phyloP scores from a whole-genome alignment of 2,329 filamentous ascomycete genomes.

The Fusarium mangiferae region DNA sequence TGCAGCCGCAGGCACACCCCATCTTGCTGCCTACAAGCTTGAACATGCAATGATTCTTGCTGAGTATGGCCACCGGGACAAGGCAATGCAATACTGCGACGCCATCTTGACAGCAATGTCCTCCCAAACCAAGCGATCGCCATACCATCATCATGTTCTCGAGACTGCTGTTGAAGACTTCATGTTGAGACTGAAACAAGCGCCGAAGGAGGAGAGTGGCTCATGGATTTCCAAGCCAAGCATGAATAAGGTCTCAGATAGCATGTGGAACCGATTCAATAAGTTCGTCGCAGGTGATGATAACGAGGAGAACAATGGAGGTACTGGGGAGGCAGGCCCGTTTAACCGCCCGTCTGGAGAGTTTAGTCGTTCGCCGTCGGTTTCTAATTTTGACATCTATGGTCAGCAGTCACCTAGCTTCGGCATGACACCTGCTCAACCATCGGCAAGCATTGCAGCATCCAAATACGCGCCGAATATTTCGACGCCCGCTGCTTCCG shows the following conservation, averaged over 20 bases:
- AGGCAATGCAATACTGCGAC: conserved; percentile 93
- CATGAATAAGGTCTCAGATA: conserved; percentile 94
- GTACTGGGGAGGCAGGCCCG: conserved; percentile 75
- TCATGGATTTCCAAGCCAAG: conserved; percentile 96
- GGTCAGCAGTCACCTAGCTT: conserved; percentile 59
- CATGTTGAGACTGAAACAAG: conserved; percentile 82
- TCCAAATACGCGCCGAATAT: conserved; percentile 53
- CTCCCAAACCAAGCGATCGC: conserved; percentile 83
- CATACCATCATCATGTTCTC: conserved; percentile 83
- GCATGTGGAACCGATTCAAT: conserved; percentile 92
- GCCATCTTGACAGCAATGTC: conserved; percentile 80
- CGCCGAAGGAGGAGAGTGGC: conserved; percentile 81
- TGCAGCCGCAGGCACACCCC: conserved; percentile 71
- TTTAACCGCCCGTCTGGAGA: conserved; percentile 84
- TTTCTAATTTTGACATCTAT: conserved; percentile 78
- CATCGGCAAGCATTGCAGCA: conserved; percentile 48
- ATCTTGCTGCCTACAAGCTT: conserved; percentile 91
- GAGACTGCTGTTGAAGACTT: conserved; percentile 85
- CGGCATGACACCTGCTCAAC: conserved; percentile 44
- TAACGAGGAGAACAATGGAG: conserved; percentile 77
- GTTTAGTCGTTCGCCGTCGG: conserved; percentile 78
- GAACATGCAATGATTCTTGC: conserved; percentile 86
- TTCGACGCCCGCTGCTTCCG: conserved; percentile 22
- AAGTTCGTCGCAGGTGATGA: conserved; percentile 97
- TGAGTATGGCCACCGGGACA: conserved; percentile 82